Evolutionary conservation across 2,329 filamentous ascomycete species (phyloP), one percentile per base, ranked within the genome.

Genomic region (Karstenula rhodostoma): DNA sequence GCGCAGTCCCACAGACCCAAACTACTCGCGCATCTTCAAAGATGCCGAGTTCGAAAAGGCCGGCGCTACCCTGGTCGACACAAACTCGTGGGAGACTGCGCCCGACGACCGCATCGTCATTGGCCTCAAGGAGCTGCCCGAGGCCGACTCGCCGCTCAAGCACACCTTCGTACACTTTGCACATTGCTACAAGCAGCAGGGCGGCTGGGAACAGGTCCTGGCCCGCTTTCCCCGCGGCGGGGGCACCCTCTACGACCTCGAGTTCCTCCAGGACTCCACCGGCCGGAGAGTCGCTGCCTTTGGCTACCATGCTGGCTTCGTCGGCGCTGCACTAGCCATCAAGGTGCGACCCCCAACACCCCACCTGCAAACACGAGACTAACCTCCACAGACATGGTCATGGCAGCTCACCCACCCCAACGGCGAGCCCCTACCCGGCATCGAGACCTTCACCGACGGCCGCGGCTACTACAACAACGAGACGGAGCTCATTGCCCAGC

Each of bases 231-330:
- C 90, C 29, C 85, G 87, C 25, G 93, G 92, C 59, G 87, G 88
- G 57, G 92, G 92, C 67, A 89, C 87, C 0, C 86, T 97, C 15
- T 87, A 93, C 60, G 94, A 97, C 72, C 85, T 97, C 40, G 94
- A 97, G 76, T 97, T 97, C 77, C 83, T 97, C 40, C 86, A 87
- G 42, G 90, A 96, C 67, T 86, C 89, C 65, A 84, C 81, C 32
- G 91, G 91, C 40, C 84, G 90, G 49, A 82, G 91, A 62, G 89
- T 94, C 1, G 89, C 89, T 9, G 88, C 89, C 0, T 92, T 93
- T 70, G 86, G 89, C 59, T 84, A 83, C 72, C 78, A 79, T 65
- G 78, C 78, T 22, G 77, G 78, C n/a, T 80, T 79, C 49, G 77
- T 73, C 17, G 84, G 82, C n/a, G 79, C 81, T 25, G 82, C 82